Conservation (phyloP, 352 stramenopile genomes). For the Blastocystis hominis region DNA sequence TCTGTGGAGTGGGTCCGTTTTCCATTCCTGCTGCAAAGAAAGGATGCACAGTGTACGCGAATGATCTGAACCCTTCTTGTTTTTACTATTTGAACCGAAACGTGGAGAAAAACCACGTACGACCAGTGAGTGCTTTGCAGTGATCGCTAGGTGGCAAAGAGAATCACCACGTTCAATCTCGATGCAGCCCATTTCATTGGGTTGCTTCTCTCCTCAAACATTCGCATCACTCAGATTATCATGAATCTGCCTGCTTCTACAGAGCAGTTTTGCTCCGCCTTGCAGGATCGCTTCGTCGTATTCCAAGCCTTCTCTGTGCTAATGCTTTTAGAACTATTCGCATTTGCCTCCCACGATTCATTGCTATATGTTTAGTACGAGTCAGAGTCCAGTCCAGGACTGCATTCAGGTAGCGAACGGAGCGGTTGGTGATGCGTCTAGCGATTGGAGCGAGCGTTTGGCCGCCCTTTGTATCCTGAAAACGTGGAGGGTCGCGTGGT, state of each 20-base stretch:
- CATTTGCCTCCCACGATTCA: slow-evolving; percentile 13
- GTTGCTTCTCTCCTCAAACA: slow-evolving; percentile 66
- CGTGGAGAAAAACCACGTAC: slow-evolving; percentile 70
- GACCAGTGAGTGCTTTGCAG: slow-evolving; percentile 20
- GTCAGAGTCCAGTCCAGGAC: slow-evolving; percentile 66
- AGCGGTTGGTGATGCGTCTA: slow-evolving; percentile 58
- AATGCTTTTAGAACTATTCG: background rate
- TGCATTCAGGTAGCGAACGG: slow-evolving; percentile 65
- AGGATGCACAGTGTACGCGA: slow-evolving; percentile 70
- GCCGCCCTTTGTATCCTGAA: slow-evolving; percentile 63
- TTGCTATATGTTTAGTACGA: slow-evolving; percentile 56
- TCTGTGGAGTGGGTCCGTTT: slow-evolving; percentile 79
- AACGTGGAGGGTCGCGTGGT: slow-evolving; percentile 69
- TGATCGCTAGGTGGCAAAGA: slow-evolving; percentile 32
- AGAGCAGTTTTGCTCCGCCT: slow-evolving; percentile 66
- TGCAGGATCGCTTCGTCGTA: slow-evolving; percentile 4
- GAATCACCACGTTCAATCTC: slow-evolving; percentile 69
- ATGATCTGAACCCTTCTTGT: slow-evolving; percentile 77
- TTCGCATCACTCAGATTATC: slow-evolving; percentile 72
- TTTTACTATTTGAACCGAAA: slow-evolving; percentile 71
- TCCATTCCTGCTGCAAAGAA: slow-evolving; percentile 72
- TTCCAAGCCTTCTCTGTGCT: background rate
- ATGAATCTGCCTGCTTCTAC: slow-evolving; percentile 76
- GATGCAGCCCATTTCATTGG: slow-evolving; percentile 71
- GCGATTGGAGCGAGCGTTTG: slow-evolving; percentile 68